These are phyloP conservation scores for Craspedostauros australis DNA, from an alignment of 108 stramenopile genomes.

Conservation along the genomic window DNA sequence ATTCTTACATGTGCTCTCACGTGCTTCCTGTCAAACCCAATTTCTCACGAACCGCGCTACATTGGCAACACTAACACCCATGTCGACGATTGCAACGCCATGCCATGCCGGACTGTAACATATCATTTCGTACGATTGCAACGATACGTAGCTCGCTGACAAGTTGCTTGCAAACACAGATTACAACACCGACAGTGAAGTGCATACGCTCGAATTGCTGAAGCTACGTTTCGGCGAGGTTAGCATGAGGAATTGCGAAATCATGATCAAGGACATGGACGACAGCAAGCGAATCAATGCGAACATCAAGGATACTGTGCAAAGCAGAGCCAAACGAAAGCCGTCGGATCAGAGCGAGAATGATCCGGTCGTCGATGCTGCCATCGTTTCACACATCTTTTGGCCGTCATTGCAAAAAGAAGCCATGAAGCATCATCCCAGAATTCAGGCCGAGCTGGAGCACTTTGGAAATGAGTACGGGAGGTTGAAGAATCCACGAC, in stretches of 20 bases:
- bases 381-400: slow-evolving; percentile 91
- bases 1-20: no score
- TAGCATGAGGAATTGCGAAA: slow-evolving; percentile 90
- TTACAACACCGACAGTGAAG: slow-evolving; percentile 89
- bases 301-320: slow-evolving; percentile 63
- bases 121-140: no score
- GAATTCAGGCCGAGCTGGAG: slow-evolving; percentile 58
- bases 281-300: slow-evolving; percentile 89
- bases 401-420: slow-evolving; percentile 92
- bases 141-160: no score
- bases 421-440: slow-evolving; percentile 78
- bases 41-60: no score
- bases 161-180: slow-evolving; percentile 84
- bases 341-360: slow-evolving; percentile 10
- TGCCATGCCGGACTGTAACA: no score
- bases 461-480: slow-evolving; percentile 64
- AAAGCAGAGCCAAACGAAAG: slow-evolving; percentile 21
- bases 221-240: slow-evolving; percentile 94
- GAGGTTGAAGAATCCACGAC: slow-evolving; percentile 90
- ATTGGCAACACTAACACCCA: no score
- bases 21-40: no score
- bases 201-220: slow-evolving; percentile 93
- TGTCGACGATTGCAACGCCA: no score
- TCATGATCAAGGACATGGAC: slow-evolving; percentile 97
- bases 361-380: slow-evolving; percentile 57